Evolutionary conservation across 805 yeast genomes (phyloP).

Genomic region (Candida silvicultrix): DNA sequence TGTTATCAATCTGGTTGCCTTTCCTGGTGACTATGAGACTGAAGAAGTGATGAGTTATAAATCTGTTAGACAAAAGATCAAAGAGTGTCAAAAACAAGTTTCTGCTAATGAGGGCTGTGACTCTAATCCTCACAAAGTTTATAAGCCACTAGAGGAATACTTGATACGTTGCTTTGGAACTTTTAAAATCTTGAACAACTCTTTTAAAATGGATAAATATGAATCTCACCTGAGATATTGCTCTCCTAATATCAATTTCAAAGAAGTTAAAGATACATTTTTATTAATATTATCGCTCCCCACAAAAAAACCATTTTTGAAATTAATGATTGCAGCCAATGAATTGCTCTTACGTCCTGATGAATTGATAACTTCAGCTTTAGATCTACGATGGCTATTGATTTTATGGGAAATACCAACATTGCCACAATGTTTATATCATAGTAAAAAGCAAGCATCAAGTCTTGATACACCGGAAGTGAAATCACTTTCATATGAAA

Average conservation of each 20-base stretch:
- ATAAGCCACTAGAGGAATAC: conserved; percentile 45
- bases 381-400: conserved; percentile 50
- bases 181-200: conserved; percentile 39
- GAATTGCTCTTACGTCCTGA: conserved; percentile 48
- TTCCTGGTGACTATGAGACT: not conserved
- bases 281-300: conserved; percentile 43
- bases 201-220: conserved; percentile 35
- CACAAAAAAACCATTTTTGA: conserved; percentile 52
- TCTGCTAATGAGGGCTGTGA: not conserved
- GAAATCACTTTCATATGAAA: conserved; percentile 54
- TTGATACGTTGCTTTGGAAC: conserved; percentile 43
- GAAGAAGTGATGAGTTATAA: conserved; percentile 1
- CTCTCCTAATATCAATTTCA: conserved; percentile 40
- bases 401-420: conserved; percentile 67
- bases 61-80: conserved; percentile 1
- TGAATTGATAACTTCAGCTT: conserved; percentile 29
- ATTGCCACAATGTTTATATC: conserved; percentile 40
- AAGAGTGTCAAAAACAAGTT: conserved; percentile 3
- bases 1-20: conserved; percentile 27
- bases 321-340: conserved; percentile 45
- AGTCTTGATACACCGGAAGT: conserved; percentile 41
- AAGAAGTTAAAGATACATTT: conserved; percentile 42
- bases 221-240: not conserved
- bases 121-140: conserved; percentile 16
- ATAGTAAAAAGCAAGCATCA: conserved; percentile 7